Evolutionary conservation across 108 stramenopile genomes (phyloP).

Genomic region (Aureococcus anophagefferens): DNA sequence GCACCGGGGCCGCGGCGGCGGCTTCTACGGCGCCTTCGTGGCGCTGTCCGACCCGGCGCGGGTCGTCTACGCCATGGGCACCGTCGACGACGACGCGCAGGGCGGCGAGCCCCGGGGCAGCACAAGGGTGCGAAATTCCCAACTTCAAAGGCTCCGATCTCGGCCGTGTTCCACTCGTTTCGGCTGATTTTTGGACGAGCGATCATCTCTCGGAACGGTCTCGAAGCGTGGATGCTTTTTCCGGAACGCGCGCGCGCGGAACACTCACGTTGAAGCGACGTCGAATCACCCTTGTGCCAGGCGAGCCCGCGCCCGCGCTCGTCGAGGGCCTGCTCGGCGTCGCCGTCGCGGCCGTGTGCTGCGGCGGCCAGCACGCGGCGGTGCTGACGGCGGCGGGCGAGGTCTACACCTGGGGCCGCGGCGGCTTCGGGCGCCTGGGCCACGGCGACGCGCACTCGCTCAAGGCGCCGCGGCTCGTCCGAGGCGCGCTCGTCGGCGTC

Average conservation of each 20-base stretch:
- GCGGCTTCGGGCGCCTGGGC: slow-evolving; percentile 37
- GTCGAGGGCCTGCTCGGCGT: not conserved
- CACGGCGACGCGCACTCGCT: slow-evolving; percentile 12
- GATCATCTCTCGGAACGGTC: too few species aligned
- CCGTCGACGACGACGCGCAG: not conserved
- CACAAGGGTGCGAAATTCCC: too few species aligned
- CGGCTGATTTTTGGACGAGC: too few species aligned
- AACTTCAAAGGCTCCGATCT: too few species aligned
- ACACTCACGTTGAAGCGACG: too few species aligned
- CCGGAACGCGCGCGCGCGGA: too few species aligned
- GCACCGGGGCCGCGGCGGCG: not conserved
- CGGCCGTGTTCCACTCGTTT: too few species aligned
- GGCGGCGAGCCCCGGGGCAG: too few species aligned
- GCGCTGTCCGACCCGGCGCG: not conserved
- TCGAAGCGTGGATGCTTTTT: too few species aligned
- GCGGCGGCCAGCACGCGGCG: slow-evolving; percentile 43
- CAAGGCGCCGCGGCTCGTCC: not conserved
- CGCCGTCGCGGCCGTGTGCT: slow-evolving; percentile 22
- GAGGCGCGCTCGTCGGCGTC: not conserved
- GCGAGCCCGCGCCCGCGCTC: not conserved
- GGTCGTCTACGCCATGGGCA: not conserved
- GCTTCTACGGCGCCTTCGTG: not conserved
- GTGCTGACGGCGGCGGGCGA: slow-evolving; percentile 28
- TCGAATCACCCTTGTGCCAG: too few species aligned
- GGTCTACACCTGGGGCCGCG: slow-evolving; percentile 34